Base-by-base conservation (phyloP, 495 filamentous ascomycete species). In the Talaromyces adpressus region DNA sequence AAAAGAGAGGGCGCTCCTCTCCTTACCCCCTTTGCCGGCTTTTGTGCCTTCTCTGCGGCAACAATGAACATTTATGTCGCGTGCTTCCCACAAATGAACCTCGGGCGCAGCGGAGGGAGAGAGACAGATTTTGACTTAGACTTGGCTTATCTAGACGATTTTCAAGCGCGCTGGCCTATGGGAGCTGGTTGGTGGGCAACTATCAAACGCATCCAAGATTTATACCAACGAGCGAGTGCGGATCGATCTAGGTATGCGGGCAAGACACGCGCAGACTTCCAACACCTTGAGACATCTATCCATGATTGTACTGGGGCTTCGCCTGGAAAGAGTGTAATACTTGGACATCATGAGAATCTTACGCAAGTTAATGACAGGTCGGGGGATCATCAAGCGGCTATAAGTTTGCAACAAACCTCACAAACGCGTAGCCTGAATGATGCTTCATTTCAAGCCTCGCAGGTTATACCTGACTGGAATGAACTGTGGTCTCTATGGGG, bases 11-110 rank as follows among this genome's bases (percentile, higher is more conserved):
- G 67, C 12, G 56, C 61, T 3, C 63, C 62, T 18, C 32, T 71
- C 4, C 18, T 63, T 7, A 69, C 67, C 2, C 69, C 69, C 14
- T 71, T 71, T 58, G 67, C 68, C 11, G 69, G 67, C 22, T 71
- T 71, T n/a, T 69, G 69, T 62, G 67, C 67, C 4, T 71, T 71
- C 30, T 71, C 69, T 22, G 69, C 69, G 4, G 67, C 69, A 29
- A 67, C 66, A 16, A 71, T 69, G 67, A 71, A 71, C 22, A 52
- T 71, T 6, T 71, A 71, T 39, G 57, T 67, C 23, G 65, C 45
- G 27, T 29, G 58, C 18, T 71, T 69, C 58, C 69, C 69, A 18
- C 62, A 68, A 30, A 71, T 71, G 69, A 71, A 71, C 32, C 57
- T 71, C 11, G 67, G 63, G 22, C 66, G 69, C 18, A 71, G 67